phyloP scores from a whole-genome alignment of 352 stramenopile species.

The Globisporangium recalcitrans region DNA sequence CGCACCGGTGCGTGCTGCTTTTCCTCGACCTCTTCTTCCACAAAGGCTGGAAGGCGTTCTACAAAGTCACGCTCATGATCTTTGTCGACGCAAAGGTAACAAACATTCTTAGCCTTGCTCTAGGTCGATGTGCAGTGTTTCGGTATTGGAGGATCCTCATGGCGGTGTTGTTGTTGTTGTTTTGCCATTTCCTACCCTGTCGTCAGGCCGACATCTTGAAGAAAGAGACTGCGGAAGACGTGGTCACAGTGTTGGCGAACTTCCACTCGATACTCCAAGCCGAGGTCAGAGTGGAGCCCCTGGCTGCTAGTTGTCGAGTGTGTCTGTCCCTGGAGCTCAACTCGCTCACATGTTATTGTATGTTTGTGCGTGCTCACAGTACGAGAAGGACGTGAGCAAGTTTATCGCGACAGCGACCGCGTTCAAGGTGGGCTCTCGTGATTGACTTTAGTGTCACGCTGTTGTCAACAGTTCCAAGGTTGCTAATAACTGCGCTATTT shows the following conservation, averaged over 20 bases:
- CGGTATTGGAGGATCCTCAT: no score
- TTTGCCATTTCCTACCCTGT: no score
- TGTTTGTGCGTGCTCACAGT: constrained; percentile 13
- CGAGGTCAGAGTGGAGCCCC: not conserved
- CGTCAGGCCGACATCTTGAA: constrained; percentile 6
- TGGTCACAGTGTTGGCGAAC: constrained; percentile 1
- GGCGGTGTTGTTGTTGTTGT: no score
- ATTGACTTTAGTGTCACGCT: not conserved
- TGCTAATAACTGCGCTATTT: no score
- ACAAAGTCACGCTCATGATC: constrained; percentile 35
- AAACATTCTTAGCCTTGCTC: no score
- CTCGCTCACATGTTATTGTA: constrained; percentile 3
- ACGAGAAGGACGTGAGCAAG: constrained; percentile 25
- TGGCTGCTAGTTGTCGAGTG: not conserved
- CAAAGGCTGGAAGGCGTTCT: constrained; percentile 46
- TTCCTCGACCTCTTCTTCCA: constrained; percentile 50
- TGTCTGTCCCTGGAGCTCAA: not conserved
- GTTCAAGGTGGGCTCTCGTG: constrained; percentile 27
- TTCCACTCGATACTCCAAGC: not conserved
- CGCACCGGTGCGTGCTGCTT: constrained; percentile 29
- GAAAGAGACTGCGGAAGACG: constrained; percentile 4
- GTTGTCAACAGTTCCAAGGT: not conserved
- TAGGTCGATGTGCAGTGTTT: no score
- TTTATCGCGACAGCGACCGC: constrained; percentile 30
- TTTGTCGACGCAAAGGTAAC: constrained; percentile 34